A percentile compares a stretch with the other conserved stretches of the same genome.
Conservation (phyloP, 345 rosid species). For the Cardamine chenopodiifolia region DNA sequence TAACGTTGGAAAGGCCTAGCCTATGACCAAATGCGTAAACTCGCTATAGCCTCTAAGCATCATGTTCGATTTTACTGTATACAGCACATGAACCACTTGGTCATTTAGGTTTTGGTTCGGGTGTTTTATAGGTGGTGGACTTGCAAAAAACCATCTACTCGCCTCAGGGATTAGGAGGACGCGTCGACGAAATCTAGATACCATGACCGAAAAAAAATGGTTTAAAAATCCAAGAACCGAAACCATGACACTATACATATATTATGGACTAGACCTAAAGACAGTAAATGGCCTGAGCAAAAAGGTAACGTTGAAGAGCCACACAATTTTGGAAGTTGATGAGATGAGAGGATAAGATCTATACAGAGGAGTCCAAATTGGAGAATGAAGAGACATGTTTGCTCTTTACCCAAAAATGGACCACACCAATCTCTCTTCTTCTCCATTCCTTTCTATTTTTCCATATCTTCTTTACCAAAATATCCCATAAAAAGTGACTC, state of each 20-base stretch:
- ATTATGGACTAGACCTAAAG: neutral
- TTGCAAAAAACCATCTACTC: neutral
- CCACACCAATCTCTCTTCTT: slow-evolving; percentile 32
- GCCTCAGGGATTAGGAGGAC: neutral
- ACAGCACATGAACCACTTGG: too few relatives aligned
- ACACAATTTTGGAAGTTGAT: slow-evolving; percentile 26
- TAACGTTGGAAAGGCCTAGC: too few relatives aligned
- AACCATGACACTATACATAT: neutral
- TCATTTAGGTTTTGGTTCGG: neutral
- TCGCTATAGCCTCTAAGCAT: neutral
- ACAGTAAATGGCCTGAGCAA: slow-evolving; percentile 17
- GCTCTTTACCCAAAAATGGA: slow-evolving; percentile 39
- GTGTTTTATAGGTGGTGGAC: neutral
- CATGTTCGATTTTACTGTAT: neutral
- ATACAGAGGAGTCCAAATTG: slow-evolving; percentile 37
- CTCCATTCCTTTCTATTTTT: slow-evolving; percentile 11
- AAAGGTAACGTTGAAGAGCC: slow-evolving; percentile 36
- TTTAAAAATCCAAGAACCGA: neutral
- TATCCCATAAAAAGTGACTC: neutral
- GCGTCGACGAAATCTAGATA: neutral
- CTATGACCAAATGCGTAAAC: neutral
- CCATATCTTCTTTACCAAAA: slow-evolving; percentile 26
- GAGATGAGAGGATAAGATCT: slow-evolving; percentile 36
- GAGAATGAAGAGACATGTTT: slow-evolving; percentile 36
- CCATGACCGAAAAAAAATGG: neutral